These are phyloP conservation scores for Cystobasidium pallidum DNA, from an alignment of 1,284 basidiomycete species.

Conservation along the genomic window DNA sequence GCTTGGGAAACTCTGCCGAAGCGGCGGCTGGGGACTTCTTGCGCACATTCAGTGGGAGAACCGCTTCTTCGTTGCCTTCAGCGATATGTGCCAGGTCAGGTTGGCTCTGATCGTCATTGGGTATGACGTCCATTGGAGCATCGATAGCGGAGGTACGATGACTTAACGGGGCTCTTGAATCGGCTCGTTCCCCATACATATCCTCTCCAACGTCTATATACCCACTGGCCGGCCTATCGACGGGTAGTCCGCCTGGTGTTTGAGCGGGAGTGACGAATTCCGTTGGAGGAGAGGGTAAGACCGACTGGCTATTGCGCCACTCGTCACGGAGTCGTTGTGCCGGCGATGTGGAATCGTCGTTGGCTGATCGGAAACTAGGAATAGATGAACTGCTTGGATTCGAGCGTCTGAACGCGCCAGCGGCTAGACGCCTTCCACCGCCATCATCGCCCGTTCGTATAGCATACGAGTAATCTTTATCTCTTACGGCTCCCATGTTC, in stretches of 20 bases:
- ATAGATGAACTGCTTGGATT: slow-evolving; percentile 23
- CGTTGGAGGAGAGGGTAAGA: not conserved
- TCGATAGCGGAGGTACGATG: slow-evolving; percentile 44
- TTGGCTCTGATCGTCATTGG: slow-evolving; percentile 30
- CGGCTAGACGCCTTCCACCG: slow-evolving; percentile 29
- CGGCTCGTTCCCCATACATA: slow-evolving; percentile 27
- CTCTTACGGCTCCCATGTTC: slow-evolving; percentile 4
- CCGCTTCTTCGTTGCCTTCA: slow-evolving; percentile 10
- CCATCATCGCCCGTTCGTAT: slow-evolving; percentile 36
- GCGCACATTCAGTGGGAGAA: slow-evolving; percentile 32
- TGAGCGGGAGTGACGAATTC: slow-evolving; percentile 22
- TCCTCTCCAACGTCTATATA: slow-evolving; percentile 15
- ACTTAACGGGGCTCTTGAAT: slow-evolving; percentile 2
- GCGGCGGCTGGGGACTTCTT: slow-evolving; percentile 20
- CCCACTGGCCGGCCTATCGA: not conserved
- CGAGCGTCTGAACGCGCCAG: slow-evolving; percentile 35
- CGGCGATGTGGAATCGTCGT: slow-evolving; percentile 27
- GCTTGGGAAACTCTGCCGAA: slow-evolving; percentile 7
- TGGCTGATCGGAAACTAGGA: not conserved
- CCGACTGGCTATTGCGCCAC: slow-evolving; percentile 25
- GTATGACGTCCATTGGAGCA: slow-evolving; percentile 40
- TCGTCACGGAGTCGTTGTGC: slow-evolving; percentile 35
- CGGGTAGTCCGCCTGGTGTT: slow-evolving; percentile 2
- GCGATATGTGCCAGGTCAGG: slow-evolving; percentile 3
- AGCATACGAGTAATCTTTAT: slow-evolving; percentile 37